Evolutionary conservation across 495 filamentous ascomycete species (phyloP).

Genomic region (Amphirosellinia nigrospora): DNA sequence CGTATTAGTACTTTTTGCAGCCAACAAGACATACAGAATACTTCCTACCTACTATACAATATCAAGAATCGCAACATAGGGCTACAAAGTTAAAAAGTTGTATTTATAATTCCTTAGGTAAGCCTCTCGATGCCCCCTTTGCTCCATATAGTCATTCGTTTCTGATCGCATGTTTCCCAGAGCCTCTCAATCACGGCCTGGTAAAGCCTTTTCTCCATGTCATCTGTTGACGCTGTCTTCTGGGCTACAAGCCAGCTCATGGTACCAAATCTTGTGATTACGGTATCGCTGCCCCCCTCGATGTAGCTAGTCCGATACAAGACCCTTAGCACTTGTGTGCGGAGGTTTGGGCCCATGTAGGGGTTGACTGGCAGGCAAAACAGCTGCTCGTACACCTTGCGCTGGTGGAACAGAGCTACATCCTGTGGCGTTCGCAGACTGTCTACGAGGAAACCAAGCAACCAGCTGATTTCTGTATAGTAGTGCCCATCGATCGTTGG

Average conservation of each 20-base stretch:
- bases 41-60: not conserved
- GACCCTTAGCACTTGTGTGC: slow-evolving; percentile 73
- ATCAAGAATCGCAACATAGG: not conserved
- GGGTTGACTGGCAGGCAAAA: slow-evolving; percentile 74
- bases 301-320: slow-evolving; percentile 75
- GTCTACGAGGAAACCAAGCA: slow-evolving; percentile 75
- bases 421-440: slow-evolving; percentile 65
- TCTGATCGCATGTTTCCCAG: slow-evolving; percentile 73
- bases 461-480: slow-evolving; percentile 79
- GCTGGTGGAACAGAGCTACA: slow-evolving; percentile 80
- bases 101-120: slow-evolving; percentile 13
- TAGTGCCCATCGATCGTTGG: slow-evolving; percentile 76
- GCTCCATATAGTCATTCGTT: slow-evolving; percentile 72
- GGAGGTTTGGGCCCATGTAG: slow-evolving; percentile 61
- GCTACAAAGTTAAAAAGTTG: not conserved
- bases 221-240: slow-evolving; percentile 40
- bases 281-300: slow-evolving; percentile 79
- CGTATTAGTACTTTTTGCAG: too few species aligned
- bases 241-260: slow-evolving; percentile 78
- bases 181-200: slow-evolving; percentile 64
- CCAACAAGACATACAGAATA: too few species aligned
- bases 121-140: slow-evolving; percentile 49
- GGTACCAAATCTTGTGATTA: slow-evolving; percentile 83
- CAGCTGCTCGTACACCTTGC: slow-evolving; percentile 79
- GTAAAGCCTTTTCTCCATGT: slow-evolving; percentile 57